Evolutionary conservation across 2,329 filamentous ascomycete species (phyloP).

Genomic region (Colletotrichum kahawae): DNA sequence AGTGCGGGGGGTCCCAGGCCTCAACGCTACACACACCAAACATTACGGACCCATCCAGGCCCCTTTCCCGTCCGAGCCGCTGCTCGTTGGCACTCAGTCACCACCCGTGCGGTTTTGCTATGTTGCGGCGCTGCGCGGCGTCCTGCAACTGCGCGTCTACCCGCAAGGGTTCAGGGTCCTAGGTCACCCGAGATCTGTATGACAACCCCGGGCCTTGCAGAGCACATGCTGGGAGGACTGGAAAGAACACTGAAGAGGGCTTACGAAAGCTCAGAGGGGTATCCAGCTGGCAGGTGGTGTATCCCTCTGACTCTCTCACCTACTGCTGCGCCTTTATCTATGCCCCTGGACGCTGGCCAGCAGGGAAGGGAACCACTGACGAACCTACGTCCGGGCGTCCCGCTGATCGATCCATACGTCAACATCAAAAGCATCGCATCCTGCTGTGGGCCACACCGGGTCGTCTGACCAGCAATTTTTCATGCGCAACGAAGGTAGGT

Average conservation of each 20-base stretch:
- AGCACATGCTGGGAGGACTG: neutral
- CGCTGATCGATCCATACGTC: neutral
- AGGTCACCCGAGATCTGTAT: neutral
- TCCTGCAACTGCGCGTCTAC: neutral
- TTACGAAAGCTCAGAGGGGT: neutral
- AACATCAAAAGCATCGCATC: neutral
- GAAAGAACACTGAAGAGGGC: neutral
- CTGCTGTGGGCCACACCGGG: neutral
- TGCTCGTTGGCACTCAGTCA: neutral
- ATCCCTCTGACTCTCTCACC: neutral
- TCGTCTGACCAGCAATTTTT: neutral
- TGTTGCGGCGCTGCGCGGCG: neutral
- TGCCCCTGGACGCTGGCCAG: neutral
- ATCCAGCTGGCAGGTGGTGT: neutral
- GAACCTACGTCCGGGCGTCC: neutral
- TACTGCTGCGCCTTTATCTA: neutral
- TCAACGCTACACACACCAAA: neutral
- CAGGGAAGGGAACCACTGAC: neutral
- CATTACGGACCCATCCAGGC: neutral
- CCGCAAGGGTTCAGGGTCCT: constrained; percentile 8
- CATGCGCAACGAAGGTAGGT: neutral
- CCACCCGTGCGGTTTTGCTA: neutral
- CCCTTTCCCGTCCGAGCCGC: neutral
- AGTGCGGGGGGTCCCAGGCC: neutral
- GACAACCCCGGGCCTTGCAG: neutral